Percentiles rank a stretch among this genome's conserved stretches.
These are phyloP conservation scores for Trichosporon sp. DNA, from an alignment of 1,284 basidiomycete genomes.

Conservation along the genomic window DNA sequence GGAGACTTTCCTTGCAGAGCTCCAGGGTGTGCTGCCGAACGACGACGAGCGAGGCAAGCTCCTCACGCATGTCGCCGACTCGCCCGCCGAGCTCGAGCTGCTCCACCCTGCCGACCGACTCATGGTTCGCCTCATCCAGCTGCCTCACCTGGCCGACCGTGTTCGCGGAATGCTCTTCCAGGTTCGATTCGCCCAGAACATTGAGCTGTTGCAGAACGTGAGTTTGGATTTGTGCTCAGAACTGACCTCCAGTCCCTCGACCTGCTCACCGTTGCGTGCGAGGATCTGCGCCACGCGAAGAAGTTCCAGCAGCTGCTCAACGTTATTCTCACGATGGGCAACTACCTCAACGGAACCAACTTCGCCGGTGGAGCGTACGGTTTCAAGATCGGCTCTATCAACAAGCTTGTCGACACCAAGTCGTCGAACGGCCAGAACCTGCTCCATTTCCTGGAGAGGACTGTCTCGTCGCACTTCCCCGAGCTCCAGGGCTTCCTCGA, in stretches of 20 bases:
- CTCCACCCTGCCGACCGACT: conserved; percentile 92
- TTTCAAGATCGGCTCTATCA: conserved; percentile 95
- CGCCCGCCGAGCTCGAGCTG: conserved; percentile 77
- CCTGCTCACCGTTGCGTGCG: conserved; percentile 73
- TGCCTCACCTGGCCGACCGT: conserved; percentile 83
- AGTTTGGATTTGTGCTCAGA: conserved; percentile 13
- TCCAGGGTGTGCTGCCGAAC: conserved; percentile 78
- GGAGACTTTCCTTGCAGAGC: conserved; percentile 77
- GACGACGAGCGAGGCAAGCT: conserved; percentile 91
- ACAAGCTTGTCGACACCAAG: conserved; percentile 98
- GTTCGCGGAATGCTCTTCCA: conserved; percentile 93
- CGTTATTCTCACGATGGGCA: conserved; percentile 87
- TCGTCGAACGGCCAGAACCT: conserved; percentile 88
- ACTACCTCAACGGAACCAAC: conserved; percentile 96
- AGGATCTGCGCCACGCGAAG: conserved; percentile 68
- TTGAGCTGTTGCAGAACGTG: conserved; percentile 58
- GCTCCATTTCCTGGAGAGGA: conserved; percentile 89
- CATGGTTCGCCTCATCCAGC: conserved; percentile 95
- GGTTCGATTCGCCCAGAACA: conserved; percentile 76
- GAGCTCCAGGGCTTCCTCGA: conserved; percentile 83
- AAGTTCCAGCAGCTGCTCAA: conserved; percentile 72
- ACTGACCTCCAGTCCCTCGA: conserved; percentile 61
- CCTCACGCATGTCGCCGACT: conserved; percentile 66
- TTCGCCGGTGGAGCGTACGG: conserved; percentile 96
- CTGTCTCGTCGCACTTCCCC: conserved; percentile 80